Percentiles rank a stretch among this genome's conserved stretches.
Conservation (phyloP, 2,329 filamentous ascomycete genomes). For the Xylariaceae sp. region DNA sequence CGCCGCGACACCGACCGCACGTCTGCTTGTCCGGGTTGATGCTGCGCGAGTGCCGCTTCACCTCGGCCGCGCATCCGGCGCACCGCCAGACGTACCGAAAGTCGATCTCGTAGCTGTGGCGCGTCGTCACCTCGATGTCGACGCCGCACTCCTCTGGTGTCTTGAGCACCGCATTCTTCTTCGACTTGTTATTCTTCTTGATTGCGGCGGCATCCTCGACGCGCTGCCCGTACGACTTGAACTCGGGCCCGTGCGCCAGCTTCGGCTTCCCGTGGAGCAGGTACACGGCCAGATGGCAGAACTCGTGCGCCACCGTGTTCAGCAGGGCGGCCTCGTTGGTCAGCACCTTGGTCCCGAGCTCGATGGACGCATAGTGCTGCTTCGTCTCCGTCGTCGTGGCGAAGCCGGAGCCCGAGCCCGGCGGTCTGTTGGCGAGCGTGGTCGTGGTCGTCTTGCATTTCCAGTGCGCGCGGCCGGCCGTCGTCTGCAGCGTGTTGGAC, state of each 20-base stretch:
- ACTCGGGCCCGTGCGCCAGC: conserved; percentile 77
- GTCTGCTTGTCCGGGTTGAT: conserved; percentile 66
- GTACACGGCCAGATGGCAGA: conserved; percentile 89
- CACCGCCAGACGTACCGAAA: conserved; percentile 92
- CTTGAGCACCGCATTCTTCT: conserved; percentile 36
- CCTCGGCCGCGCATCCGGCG: conserved; percentile 60
- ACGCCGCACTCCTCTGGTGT: conserved; percentile 9
- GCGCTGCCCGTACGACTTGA: conserved; percentile 66
- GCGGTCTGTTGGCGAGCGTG: too few species aligned
- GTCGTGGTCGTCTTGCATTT: conserved; percentile 48
- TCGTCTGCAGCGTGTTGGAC: conserved; percentile 74
- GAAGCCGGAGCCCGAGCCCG: neutral
- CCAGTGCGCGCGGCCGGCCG: conserved; percentile 72
- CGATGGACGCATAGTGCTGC: conserved; percentile 67
- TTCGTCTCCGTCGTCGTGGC: conserved; percentile 20
- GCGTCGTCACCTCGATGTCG: conserved; percentile 73
- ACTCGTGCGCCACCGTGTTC: conserved; percentile 94
- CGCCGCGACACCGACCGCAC: conserved; percentile 70
- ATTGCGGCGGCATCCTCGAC: conserved; percentile 49
- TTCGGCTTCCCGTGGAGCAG: conserved; percentile 73
- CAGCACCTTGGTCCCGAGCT: conserved; percentile 85
- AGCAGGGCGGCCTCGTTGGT: conserved; percentile 69
- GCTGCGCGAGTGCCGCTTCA: conserved; percentile 79
- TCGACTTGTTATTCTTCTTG: too few species aligned
- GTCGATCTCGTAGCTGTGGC: conserved; percentile 82